Evolutionary conservation across 148 eudicot genomes (phyloP).

Genomic region (Simmondsia chinensis): DNA sequence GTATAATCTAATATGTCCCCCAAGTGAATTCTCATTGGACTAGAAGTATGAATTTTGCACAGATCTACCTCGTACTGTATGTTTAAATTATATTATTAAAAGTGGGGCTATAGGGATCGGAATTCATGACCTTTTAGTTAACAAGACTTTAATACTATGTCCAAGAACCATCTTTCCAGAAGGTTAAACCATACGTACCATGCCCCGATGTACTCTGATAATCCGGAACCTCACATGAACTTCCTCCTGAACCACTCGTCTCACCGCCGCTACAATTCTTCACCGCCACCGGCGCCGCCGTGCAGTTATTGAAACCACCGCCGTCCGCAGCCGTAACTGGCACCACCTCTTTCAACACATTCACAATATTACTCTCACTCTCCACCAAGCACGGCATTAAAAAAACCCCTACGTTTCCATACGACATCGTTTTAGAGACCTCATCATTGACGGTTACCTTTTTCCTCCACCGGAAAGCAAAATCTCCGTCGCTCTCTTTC

Average conservation of each 20-base stretch:
- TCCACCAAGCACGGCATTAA: neutral
- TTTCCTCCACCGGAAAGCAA: too few species aligned
- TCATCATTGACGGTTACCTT: too few species aligned
- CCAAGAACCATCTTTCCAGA: neutral
- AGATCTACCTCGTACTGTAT: too few species aligned
- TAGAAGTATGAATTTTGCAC: too few species aligned
- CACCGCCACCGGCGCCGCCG: conserved; percentile 16
- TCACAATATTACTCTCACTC: neutral
- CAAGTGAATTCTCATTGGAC: too few species aligned
- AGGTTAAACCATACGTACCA: conserved; percentile 20
- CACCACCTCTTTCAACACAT: neutral
- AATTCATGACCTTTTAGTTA: too few species aligned
- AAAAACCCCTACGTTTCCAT: too few species aligned
- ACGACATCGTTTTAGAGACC: too few species aligned
- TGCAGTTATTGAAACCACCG: conserved; percentile 12
- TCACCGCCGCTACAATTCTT: conserved; percentile 3
- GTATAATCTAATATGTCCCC: neutral
- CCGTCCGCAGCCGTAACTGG: neutral
- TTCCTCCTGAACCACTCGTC: conserved; percentile 17
- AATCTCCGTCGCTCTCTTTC: too few species aligned
- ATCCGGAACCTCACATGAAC: conserved; percentile 35
- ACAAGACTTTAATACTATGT: neutral
- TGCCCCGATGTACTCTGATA: conserved; percentile 28
- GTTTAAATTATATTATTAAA: too few species aligned
- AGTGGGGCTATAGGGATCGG: too few species aligned